phyloP scores from a whole-genome alignment of 108 stramenopile genomes.

The Pseudonitzschia pungens region DNA sequence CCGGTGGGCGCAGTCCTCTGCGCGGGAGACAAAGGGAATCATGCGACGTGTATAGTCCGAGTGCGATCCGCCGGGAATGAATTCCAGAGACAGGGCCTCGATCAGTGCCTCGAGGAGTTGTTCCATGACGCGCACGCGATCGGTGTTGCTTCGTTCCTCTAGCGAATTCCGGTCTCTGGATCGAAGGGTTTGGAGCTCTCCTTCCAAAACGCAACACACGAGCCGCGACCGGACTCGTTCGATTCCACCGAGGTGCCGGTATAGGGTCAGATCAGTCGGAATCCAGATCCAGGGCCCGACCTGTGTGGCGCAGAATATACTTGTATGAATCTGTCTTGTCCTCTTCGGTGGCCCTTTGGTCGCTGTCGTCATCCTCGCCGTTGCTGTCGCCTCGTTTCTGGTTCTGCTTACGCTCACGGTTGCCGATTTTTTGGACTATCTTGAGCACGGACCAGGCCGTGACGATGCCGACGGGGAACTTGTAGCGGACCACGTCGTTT shows the following conservation, averaged over 20 bases:
- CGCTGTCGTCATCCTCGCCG: conserved; percentile 2
- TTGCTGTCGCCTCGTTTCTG: conserved; percentile 1
- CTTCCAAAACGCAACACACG: conserved; percentile 19
- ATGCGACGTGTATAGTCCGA: conserved; percentile 28
- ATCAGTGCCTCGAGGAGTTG: conserved; percentile 17
- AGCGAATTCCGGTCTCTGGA: not conserved
- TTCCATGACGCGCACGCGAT: conserved; percentile 11
- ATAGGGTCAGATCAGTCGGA: conserved; percentile 46
- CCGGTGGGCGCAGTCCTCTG: conserved; percentile 18
- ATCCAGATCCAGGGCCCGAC: conserved; percentile 65
- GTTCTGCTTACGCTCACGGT: conserved; percentile 35
- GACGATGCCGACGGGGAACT: conserved; percentile 75
- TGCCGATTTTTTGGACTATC: conserved; percentile 26
- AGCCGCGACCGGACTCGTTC: conserved; percentile 56
- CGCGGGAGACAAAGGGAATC: conserved; percentile 21
- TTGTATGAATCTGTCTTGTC: conserved; percentile 24
- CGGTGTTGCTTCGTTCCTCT: conserved; percentile 10
- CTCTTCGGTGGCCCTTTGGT: not conserved
- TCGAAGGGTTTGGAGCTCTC: not conserved
- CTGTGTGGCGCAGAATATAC: conserved; percentile 26
- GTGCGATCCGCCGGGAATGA: conserved; percentile 32
- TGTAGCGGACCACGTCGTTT: conserved; percentile 42
- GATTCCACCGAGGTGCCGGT: conserved; percentile 57
- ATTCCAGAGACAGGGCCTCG: conserved; percentile 22
- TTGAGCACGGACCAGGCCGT: conserved; percentile 33